These are phyloP conservation scores for Penicillium frequentans DNA, from an alignment of 2,329 filamentous ascomycete genomes.

Conservation along the genomic window DNA sequence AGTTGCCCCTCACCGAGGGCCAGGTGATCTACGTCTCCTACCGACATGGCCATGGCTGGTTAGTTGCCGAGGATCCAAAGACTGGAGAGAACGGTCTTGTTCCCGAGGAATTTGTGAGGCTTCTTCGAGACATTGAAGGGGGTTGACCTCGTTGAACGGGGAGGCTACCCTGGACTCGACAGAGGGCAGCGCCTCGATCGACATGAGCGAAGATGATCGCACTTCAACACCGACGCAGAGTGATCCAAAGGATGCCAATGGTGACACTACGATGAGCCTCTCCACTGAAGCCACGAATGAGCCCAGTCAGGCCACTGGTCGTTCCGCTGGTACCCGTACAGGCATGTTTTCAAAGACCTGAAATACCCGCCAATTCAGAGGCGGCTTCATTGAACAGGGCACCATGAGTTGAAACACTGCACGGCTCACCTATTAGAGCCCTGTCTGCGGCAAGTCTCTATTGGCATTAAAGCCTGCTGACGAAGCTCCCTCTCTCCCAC, in stretches of 20 bases:
- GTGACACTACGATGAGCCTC: conserved; percentile 3
- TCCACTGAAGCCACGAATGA: conserved; percentile 1
- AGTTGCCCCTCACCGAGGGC: conserved; percentile 86
- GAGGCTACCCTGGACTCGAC: conserved; percentile 46
- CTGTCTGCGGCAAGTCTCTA: background rate
- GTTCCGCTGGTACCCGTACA: conserved; percentile 10
- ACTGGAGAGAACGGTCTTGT: conserved; percentile 92
- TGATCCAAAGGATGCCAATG: conserved; percentile 16
- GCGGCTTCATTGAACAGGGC: conserved; percentile 13
- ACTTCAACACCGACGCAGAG: conserved; percentile 32
- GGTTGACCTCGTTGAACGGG: conserved; percentile 69
- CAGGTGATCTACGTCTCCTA: conserved; percentile 97
- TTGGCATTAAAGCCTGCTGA: background rate
- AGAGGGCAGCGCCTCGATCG: conserved; percentile 57
- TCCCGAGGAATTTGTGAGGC: conserved; percentile 91
- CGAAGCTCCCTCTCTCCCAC: background rate
- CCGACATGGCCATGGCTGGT: conserved; percentile 92
- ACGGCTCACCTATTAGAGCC: background rate
- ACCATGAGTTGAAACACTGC: background rate
- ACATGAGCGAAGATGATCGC: conserved; percentile 44
- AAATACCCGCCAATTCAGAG: conserved; percentile 2
- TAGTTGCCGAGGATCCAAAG: conserved; percentile 93
- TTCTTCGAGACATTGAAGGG: conserved; percentile 93
- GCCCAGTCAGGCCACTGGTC: conserved; percentile 2
- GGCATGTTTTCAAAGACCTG: conserved; percentile 18